Evolutionary conservation across 1,284 basidiomycete genomes (phyloP).

Genomic region (Naganishia cerealis): DNA sequence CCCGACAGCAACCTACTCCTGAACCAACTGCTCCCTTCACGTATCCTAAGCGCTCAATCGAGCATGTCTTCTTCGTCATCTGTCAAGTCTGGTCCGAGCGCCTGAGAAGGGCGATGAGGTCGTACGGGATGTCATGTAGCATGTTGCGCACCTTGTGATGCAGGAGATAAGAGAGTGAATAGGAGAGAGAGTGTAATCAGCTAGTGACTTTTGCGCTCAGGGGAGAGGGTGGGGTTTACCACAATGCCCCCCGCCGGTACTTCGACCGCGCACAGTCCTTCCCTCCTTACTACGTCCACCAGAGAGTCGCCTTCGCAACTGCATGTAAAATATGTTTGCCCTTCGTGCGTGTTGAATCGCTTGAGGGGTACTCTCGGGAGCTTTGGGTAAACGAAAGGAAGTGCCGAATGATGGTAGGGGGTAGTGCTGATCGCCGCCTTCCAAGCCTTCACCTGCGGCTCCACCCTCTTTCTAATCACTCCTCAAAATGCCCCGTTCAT

Average conservation of each 20-base stretch:
- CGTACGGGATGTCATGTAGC: constrained; percentile 46
- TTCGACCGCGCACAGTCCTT: constrained; percentile 51
- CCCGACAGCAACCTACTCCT: constrained; percentile 53
- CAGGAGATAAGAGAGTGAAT: too few species aligned
- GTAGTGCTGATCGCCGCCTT: constrained; percentile 8
- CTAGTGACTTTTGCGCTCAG: not conserved
- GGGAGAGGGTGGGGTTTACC: constrained; percentile 41
- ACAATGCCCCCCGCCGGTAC: constrained; percentile 52
- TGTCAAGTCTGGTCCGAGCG: constrained; percentile 41
- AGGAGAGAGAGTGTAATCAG: not conserved
- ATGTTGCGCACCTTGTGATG: constrained; percentile 53
- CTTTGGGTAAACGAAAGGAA: not conserved
- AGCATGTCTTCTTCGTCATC: constrained; percentile 55
- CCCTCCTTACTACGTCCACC: constrained; percentile 46
- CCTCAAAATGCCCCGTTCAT: constrained; percentile 64
- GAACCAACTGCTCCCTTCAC: constrained; percentile 47
- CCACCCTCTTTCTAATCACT: constrained; percentile 68
- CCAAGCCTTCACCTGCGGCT: constrained; percentile 60
- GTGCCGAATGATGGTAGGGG: too few species aligned
- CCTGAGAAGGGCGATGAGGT: constrained; percentile 20
- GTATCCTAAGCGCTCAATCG: constrained; percentile 46
- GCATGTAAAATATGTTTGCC: constrained; percentile 36
- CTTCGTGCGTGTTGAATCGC: constrained; percentile 45
- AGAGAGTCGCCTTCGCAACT: constrained; percentile 46
- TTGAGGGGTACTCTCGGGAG: constrained; percentile 34